phyloP scores from a whole-genome alignment of 2,329 filamentous ascomycete species.

The Colletotrichum sp. region DNA sequence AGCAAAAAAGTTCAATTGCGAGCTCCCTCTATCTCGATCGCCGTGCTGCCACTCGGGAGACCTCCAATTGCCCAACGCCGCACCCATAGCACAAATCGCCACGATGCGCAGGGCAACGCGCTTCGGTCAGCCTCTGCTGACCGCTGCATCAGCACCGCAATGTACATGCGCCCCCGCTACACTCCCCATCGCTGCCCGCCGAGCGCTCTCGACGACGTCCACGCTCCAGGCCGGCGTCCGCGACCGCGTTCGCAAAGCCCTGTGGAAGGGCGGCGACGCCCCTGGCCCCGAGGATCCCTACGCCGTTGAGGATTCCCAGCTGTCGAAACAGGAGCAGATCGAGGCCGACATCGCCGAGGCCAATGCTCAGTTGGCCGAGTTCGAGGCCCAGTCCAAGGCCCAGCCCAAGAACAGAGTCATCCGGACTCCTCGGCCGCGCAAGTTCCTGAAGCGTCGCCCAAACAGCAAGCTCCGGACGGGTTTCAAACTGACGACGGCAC shows the following conservation, averaged over 20 bases:
- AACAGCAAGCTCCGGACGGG: not conserved
- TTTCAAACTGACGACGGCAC: not conserved
- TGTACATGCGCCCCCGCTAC: slow-evolving; percentile 23
- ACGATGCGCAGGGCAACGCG: slow-evolving; percentile 50
- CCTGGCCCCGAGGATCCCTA: slow-evolving; percentile 44
- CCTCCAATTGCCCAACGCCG: not conserved
- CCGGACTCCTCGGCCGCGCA: not conserved
- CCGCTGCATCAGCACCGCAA: slow-evolving; percentile 26
- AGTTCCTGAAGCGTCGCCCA: not conserved
- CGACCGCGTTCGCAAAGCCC: slow-evolving; percentile 42
- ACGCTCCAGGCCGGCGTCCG: slow-evolving; percentile 34
- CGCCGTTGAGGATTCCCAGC: slow-evolving; percentile 33
- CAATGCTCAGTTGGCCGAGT: slow-evolving; percentile 23
- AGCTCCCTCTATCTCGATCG: slow-evolving; percentile 9
- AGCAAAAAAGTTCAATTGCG: slow-evolving; percentile 22
- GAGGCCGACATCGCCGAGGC: slow-evolving; percentile 23
- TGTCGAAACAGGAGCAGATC: slow-evolving; percentile 34
- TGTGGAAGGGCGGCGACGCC: slow-evolving; percentile 42
- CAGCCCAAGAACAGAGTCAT: not conserved
- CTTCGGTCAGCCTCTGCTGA: slow-evolving; percentile 37
- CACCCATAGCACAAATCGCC: not conserved
- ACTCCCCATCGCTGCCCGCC: slow-evolving; percentile 14
- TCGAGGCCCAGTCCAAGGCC: not conserved
- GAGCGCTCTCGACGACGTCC: slow-evolving; percentile 38
- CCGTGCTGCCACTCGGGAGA: not conserved